phyloP scores from a whole-genome alignment of 2,329 filamentous ascomycete genomes.

The Alternaria sp. region DNA sequence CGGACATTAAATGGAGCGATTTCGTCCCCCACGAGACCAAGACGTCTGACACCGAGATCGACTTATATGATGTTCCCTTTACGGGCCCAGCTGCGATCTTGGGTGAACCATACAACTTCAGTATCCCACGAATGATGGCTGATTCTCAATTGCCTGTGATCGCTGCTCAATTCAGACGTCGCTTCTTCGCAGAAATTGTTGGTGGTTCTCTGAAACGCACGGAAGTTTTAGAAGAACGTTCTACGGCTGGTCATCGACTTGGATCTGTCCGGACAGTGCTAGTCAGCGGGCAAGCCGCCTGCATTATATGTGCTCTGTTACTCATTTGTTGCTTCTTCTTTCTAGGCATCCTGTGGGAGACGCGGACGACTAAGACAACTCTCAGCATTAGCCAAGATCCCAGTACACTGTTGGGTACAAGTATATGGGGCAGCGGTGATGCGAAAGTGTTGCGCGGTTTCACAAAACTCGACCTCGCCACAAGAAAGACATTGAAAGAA shows the following conservation, averaged over 20 bases:
- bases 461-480: not conserved
- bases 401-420: not conserved
- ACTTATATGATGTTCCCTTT: not conserved
- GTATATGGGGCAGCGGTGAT: not conserved
- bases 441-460: not conserved
- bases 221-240: not conserved
- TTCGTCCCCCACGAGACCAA: not conserved
- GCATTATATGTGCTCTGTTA: not conserved
- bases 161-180: not conserved
- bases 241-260: not conserved
- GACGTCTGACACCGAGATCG: fast-evolving
- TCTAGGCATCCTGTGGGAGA: not conserved
- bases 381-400: not conserved
- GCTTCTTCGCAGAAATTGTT: not conserved
- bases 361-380: not conserved
- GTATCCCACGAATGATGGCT: not conserved
- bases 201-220: not conserved
- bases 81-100: not conserved
- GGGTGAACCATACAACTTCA: not conserved
- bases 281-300: not conserved
- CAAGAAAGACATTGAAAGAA: not conserved
- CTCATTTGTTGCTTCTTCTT: not conserved
- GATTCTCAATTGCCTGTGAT: not conserved
- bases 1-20: not conserved
- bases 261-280: not conserved